Evolutionary conservation across 345 rosid genomes (phyloP).

Genomic region (Isatis tinctoria): DNA sequence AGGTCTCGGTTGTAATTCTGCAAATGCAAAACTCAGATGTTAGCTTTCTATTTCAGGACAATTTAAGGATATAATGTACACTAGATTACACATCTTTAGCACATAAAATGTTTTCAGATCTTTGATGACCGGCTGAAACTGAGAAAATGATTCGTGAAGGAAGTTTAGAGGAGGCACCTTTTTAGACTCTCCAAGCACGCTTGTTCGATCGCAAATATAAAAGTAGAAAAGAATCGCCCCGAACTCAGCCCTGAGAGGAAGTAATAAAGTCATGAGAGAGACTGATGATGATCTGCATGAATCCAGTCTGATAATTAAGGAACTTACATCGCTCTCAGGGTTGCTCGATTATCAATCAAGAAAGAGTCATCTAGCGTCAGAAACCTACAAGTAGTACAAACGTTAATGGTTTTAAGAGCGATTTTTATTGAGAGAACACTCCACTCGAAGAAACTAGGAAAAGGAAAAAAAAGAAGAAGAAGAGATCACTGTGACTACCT

Average conservation of each 20-base stretch:
- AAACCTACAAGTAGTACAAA: slow-evolving; percentile 50
- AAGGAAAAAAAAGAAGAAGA: not conserved
- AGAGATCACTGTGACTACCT: slow-evolving; percentile 38
- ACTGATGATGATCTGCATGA: not conserved
- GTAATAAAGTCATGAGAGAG: not conserved
- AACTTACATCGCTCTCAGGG: slow-evolving; percentile 82
- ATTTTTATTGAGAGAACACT: not conserved
- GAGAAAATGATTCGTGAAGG: not conserved
- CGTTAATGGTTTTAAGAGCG: slow-evolving; percentile 9
- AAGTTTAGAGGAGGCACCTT: slow-evolving; percentile 49
- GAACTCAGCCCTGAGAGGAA: slow-evolving; percentile 68
- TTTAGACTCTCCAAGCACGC: slow-evolving; percentile 60
- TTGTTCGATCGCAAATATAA: slow-evolving; percentile 75
- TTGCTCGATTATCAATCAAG: slow-evolving; percentile 84
- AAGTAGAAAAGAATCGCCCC: slow-evolving; percentile 70
- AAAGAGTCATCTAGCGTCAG: slow-evolving; percentile 84
- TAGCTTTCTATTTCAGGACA: not conserved
- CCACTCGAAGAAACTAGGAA: not conserved
- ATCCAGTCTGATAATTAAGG: not conserved
- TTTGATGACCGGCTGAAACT: not conserved
- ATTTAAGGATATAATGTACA: not conserved
- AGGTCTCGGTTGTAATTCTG: slow-evolving; percentile 95
- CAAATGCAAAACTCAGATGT: slow-evolving; percentile 21
- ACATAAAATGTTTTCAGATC: not conserved
- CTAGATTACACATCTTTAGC: not conserved